Base-by-base conservation (phyloP, 2,329 filamentous ascomycete genomes). In the Bipolaris oryzae region DNA sequence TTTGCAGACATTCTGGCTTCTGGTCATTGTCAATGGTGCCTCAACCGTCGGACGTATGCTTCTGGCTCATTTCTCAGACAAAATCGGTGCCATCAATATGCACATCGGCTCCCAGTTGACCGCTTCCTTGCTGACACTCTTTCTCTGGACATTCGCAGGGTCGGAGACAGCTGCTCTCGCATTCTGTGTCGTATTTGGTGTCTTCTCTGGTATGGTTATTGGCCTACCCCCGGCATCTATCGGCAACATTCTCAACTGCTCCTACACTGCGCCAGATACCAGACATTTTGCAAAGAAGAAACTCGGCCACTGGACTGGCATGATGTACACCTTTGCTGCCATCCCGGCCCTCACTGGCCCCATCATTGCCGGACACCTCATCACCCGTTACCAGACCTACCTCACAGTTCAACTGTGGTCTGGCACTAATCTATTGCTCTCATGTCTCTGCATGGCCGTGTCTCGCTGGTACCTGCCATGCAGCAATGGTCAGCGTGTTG, bases 251-350 rank as follows among this genome's bases (percentile, higher is more conserved):
- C 74, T 83, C 20, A 67, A 55, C 28, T 70, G 71, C 59, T 71
- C 72, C 18, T 75, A 75, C 60, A 70, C 58, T 7, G 59, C 62
- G 5, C 60, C 65, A 3, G 75, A 71, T n/a, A 68, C 63, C 7
- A 58, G 50, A 13, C 50, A 64, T 20, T 53, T 70, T 21, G 66
- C 66, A 9, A 73, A 75, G 65, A 53, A 75, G 48, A 79, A 77
- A 53, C 76, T 83, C 7, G 81, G 81, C 13, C 80, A 82, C 50
- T 83, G 81, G 81, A 79, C 76, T 3, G 81, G 81, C 39, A 82
- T 82, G 80, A 81, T 82, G 80, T 83, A 82, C 71, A 77, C 76
- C 10, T 69, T 72, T 42, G 76, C 80, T 7, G 79, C 79, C 1
- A 63, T 78, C 1, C 78, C 77, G n/a, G 75, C 79, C 1, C 73